Base-by-base conservation (phyloP, 2,329 filamentous ascomycete species). In the Venturia carpophila region DNA sequence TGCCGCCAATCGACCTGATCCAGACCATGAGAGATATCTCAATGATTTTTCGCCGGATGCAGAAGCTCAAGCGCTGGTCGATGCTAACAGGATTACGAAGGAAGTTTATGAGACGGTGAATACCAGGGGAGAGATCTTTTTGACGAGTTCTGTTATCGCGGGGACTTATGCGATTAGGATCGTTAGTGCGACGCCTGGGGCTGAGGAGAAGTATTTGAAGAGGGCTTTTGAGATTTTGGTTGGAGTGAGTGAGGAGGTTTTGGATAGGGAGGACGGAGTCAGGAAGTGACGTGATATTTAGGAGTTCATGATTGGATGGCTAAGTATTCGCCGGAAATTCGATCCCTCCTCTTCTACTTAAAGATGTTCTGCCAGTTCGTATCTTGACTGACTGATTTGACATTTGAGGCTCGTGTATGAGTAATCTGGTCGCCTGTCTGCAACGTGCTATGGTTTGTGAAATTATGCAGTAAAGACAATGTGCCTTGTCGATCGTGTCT, bases 91-190 rank as follows among this genome's bases (percentile, higher is more conserved):
- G 24, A 72, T 89, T 13, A 95, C 92, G 0, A 88, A 88, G 75
- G 81, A 82, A 65, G 84, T 96, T 15, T 93, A 90, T 70, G 89
- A 94, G 71, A 75, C 79, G 30, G 83, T 96, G 37, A 93, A 95
- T 70, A 79, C 80, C 3, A 79, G 83, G 9, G 91, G 91, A 0
- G 85, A 91, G 74, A 89, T 96, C 65, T 97, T 91, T 75, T 78
- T 97, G 30, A 97, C 92, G 0, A 88, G 86, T 52, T 89, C 87
- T 1, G 83, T 91, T 5, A 81, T 96, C 15, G 85, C 84, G 10
- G 89, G 86, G 0, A 80, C 86, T 24, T 91, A 91, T 74, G 87
- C 89, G 1, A 95, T 97, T 67, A 82, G 93, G 0, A 85, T 97
- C 45, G 88, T 93, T 27, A 91, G 90, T 65, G 87, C 84, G 0